Evolutionary conservation across 148 eudicot species (phyloP).

Genomic region (Arbutus unedo): DNA sequence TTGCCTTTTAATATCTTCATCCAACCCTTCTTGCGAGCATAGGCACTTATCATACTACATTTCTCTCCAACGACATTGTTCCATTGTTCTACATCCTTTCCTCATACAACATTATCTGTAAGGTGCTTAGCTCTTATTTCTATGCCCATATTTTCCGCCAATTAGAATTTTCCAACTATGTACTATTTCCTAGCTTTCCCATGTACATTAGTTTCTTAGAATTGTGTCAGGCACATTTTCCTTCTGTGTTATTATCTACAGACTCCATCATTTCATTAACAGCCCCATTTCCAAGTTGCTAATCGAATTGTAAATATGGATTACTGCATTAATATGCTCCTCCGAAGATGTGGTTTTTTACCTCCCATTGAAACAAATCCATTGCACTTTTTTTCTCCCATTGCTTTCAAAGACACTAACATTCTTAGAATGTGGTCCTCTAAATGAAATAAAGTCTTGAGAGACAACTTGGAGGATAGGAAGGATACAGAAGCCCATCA

Average conservation of each 20-base stretch:
- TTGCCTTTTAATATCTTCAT: background rate
- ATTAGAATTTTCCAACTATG: background rate
- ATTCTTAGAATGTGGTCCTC: background rate
- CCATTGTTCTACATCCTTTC: background rate
- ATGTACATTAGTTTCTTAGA: background rate
- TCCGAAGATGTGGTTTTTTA: background rate
- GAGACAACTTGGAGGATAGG: background rate
- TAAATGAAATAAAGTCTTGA: slow-evolving; percentile 5
- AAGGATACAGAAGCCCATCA: background rate
- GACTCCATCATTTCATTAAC: background rate
- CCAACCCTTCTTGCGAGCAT: background rate
- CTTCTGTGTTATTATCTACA: background rate
- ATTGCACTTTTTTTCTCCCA: background rate
- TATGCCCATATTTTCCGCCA: background rate
- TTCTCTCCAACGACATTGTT: background rate
- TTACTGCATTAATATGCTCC: background rate
- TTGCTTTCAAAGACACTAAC: background rate
- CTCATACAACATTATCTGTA: background rate
- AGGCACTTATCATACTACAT: background rate
- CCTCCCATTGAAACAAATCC: background rate
- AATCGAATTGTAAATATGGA: background rate
- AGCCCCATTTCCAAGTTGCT: background rate
- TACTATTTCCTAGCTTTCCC: background rate
- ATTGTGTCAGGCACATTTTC: background rate
- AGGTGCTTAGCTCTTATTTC: background rate